A percentile compares a stretch with the other conserved stretches of the same genome.
Conservation (phyloP, 352 stramenopile genomes). For the Phytophthora sp. region DNA sequence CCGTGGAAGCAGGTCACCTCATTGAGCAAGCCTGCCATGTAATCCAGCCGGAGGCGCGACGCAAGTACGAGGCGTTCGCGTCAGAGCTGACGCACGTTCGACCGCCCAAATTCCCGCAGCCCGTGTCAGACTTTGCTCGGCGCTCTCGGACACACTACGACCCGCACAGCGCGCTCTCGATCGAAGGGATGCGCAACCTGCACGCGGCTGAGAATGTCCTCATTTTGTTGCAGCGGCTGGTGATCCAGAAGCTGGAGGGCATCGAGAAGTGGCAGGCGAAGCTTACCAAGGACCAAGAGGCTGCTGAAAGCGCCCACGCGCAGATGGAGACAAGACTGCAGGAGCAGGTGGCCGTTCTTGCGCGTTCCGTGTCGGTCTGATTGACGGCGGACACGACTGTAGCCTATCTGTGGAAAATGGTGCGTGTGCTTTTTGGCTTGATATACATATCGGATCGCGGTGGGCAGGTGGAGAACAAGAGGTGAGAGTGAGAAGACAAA, state of each 20-base stretch:
- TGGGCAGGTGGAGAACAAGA: conserved; percentile 22
- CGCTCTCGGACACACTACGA: conserved; percentile 59
- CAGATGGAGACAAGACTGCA: conserved; percentile 71
- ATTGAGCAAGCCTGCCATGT: conserved; percentile 72
- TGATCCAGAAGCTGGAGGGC: conserved; percentile 85
- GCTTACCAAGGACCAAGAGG: conserved; percentile 66
- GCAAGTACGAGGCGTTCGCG: conserved; percentile 74
- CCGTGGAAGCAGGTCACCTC: conserved; percentile 76
- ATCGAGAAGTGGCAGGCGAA: conserved; percentile 79
- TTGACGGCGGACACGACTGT: conserved; percentile 13
- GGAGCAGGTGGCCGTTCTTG: conserved; percentile 68
- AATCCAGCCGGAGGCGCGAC: conserved; percentile 79
- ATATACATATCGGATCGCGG: conserved; percentile 36
- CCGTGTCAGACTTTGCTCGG: conserved; percentile 64
- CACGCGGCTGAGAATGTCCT: conserved; percentile 80
- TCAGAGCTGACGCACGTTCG: conserved; percentile 54
- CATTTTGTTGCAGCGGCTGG: conserved; percentile 81
- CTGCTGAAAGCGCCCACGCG: conserved; percentile 59
- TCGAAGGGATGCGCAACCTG: conserved; percentile 82
- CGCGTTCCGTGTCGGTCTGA: conserved; percentile 67
- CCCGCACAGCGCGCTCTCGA: conserved; percentile 59
- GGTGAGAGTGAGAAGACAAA: not conserved
- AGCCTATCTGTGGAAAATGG: conserved; percentile 33
- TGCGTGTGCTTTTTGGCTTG: conserved; percentile 39
- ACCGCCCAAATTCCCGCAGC: conserved; percentile 68